Base-by-base conservation (phyloP, 2,329 filamentous ascomycete genomes). In the Fusarium sp. region DNA sequence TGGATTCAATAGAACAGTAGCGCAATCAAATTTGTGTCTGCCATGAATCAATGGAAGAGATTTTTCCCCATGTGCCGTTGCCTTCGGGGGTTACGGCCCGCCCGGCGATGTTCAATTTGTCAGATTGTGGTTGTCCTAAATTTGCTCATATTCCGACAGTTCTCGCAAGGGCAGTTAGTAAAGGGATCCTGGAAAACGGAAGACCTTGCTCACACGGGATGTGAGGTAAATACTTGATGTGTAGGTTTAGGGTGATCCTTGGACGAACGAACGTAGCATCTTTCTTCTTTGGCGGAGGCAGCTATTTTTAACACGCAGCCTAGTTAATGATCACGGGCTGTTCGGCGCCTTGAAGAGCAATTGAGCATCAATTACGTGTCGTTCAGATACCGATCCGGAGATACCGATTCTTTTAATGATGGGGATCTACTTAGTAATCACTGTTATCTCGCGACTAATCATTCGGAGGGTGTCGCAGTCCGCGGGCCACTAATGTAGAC, bases 161-260 rank as follows among this genome's bases (percentile, higher is more conserved):
- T 5, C 24, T 53, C 48, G 5, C 3, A 24, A 6, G 4, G 10
- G 5, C 4, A 10, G 1, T 35, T 12, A 20, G 17, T 20, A 1
- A 35, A 35, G 12, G n/a, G 7, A 26, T 26, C n/a, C 13, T 22
- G 32, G 18, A 8, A 12, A 36, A 22, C 9, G 2, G 1, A 26
- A 3, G 7, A 12, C 2, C 13, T 17, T 15, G 6, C 18, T 20
- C 9, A 26, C 1, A 8, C 3, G 18, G 8, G 32, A 6, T 6
- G n/a, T 20, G 32, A 36, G 13, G 10, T 8, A 53, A 9, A 20
- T 8, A 6, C 3, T 15, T 26, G 26, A 26, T 15, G 32, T 3
- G n/a, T 8, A 22, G 18, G 6, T 12, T 26, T 26, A 12, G 5
- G 30, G 30, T 22, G 4, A 22, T 22, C 9, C 10, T 30, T 8